Percentiles rank a stretch among this genome's conserved stretches.
These are phyloP conservation scores for Pelargonium exstipulatum DNA, from an alignment of 441 rosid genomes.

Conservation along the genomic window DNA sequence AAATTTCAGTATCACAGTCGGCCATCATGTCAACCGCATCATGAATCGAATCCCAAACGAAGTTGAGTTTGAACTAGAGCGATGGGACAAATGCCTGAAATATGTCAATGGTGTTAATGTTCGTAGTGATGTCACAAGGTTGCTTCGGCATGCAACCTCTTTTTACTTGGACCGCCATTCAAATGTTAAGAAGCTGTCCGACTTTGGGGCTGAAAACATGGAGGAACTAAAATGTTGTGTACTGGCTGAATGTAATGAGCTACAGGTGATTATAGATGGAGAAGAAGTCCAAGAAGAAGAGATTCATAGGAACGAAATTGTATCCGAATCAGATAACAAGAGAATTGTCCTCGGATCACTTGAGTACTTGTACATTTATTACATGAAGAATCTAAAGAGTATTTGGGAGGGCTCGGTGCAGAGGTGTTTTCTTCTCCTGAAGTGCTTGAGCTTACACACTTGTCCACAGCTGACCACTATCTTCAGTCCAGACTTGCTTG, in stretches of 20 bases:
- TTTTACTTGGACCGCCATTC: slow-evolving; percentile 2
- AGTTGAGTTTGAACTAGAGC: background rate
- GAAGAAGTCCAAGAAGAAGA: background rate
- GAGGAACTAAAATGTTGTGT: slow-evolving; percentile 7
- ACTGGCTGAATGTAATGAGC: slow-evolving; percentile 5
- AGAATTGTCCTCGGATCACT: slow-evolving; percentile 5
- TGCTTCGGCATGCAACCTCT: background rate
- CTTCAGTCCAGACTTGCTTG: slow-evolving; percentile 14
- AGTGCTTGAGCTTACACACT: slow-evolving; percentile 9
- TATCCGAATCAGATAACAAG: background rate
- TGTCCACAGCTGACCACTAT: slow-evolving; percentile 22
- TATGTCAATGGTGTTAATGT: background rate
- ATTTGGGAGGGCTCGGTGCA: slow-evolving; percentile 5
- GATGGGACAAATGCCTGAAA: background rate
- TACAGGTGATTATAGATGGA: slow-evolving; percentile 7
- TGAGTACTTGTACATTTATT: slow-evolving; percentile 16
- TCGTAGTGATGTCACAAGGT: background rate
- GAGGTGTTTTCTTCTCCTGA: slow-evolving; percentile 3
- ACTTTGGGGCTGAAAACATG: background rate
- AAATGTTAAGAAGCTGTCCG: background rate
- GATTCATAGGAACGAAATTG: slow-evolving; percentile 1
- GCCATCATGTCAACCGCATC: background rate
- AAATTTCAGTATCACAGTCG: background rate
- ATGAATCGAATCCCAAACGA: background rate
- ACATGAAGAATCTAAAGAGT: slow-evolving; percentile 19